Conservation (phyloP, 2,329 filamentous ascomycete species). For the Fusarium sp. region DNA sequence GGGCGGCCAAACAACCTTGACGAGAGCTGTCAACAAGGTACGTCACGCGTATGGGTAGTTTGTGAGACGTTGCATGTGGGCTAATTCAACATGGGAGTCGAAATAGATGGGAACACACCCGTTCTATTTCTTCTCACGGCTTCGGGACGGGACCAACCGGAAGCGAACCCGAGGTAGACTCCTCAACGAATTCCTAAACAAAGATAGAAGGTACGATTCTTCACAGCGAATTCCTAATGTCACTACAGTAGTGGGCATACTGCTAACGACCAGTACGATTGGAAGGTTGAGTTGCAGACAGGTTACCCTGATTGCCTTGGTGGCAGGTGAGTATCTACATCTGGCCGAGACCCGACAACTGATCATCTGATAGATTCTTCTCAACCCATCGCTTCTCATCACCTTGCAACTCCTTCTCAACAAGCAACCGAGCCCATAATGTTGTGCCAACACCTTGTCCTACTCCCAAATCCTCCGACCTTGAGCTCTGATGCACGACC, state of each 20-base stretch:
- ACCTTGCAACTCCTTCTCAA: not conserved
- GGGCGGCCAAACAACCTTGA: not conserved
- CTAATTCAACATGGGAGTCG: not conserved
- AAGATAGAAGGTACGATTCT: not conserved
- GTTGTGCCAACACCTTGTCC: not conserved
- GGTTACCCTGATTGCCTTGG: not conserved
- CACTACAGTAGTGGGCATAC: not conserved
- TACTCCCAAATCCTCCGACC: not conserved
- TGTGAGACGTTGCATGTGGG: not conserved
- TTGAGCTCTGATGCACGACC: not conserved
- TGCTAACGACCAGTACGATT: not conserved
- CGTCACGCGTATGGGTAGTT: not conserved
- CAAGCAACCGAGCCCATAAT: not conserved
- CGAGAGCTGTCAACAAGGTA: not conserved
- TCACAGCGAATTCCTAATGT: not conserved
- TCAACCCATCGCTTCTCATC: not conserved
- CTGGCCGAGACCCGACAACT: not conserved
- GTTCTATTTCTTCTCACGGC: not conserved
- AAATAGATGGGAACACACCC: not conserved
- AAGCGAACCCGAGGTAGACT: not conserved
- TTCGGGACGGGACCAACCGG: not conserved
- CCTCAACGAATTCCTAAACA: not conserved
- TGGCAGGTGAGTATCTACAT: not conserved
- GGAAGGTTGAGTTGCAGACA: not conserved
- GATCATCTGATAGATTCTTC: not conserved